Conservation (phyloP, 768 basidiomycete species). For the Lactifluus pinguis region DNA sequence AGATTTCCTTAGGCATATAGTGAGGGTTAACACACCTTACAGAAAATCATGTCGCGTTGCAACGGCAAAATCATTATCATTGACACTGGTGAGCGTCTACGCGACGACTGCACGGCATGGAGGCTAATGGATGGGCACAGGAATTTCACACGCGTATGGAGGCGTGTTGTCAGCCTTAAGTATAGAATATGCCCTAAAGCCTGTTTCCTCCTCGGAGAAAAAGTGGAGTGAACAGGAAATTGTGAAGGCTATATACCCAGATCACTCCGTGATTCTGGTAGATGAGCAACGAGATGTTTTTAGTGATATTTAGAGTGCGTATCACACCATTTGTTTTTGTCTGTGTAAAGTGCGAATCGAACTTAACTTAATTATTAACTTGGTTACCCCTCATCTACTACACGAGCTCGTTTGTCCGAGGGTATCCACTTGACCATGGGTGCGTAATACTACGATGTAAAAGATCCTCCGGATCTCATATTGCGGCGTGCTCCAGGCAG, state of each 20-base stretch:
- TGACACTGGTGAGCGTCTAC: conserved; percentile 60
- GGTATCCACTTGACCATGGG: too few relatives aligned
- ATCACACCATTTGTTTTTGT: not conserved
- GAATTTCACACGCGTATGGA: conserved; percentile 96
- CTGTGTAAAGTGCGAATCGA: too few relatives aligned
- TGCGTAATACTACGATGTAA: too few relatives aligned
- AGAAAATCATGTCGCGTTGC: conserved; percentile 76
- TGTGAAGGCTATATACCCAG: conserved; percentile 55
- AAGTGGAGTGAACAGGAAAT: conserved; percentile 56
- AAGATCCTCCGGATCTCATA: too few relatives aligned
- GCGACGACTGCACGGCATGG: not conserved
- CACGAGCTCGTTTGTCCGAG: too few relatives aligned
- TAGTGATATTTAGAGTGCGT: conserved; percentile 5
- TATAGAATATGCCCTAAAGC: conserved; percentile 75
- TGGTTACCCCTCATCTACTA: not conserved
- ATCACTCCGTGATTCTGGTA: conserved; percentile 43
- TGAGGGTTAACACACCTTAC: not conserved
- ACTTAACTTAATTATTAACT: not conserved
- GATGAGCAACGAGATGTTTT: conserved; percentile 25
- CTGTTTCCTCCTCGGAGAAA: conserved; percentile 32
- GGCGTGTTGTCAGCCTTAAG: conserved; percentile 84
- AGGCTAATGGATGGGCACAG: conserved; percentile 29
- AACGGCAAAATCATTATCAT: conserved; percentile 92
- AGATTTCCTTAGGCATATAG: not conserved
- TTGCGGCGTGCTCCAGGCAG: too few relatives aligned